Evolutionary conservation across 2,329 filamentous ascomycete genomes (phyloP).

Genomic region (Sporothrix pallida): DNA sequence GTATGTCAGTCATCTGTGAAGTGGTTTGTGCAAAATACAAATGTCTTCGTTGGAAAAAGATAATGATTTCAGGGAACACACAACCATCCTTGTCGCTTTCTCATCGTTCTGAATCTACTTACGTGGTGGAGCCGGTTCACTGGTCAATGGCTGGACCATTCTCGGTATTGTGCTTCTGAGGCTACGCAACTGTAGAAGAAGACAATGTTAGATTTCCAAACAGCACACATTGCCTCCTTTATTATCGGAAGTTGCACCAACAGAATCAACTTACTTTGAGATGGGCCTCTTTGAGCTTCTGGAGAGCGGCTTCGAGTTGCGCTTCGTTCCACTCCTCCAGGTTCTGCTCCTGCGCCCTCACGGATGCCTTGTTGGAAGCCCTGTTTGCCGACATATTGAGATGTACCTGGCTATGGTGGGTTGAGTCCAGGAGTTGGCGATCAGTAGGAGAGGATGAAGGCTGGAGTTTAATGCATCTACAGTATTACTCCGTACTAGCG

Average conservation of each 20-base stretch:
- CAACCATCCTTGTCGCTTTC: too few species aligned
- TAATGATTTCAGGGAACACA: too few species aligned
- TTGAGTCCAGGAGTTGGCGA: neutral
- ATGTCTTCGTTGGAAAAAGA: too few species aligned
- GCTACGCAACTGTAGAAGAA: slow-evolving; percentile 50
- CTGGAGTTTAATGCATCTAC: too few species aligned
- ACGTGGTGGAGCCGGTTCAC: slow-evolving; percentile 58
- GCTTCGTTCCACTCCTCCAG: slow-evolving; percentile 55
- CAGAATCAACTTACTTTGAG: slow-evolving; percentile 53
- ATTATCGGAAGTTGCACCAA: too few species aligned
- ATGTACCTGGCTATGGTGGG: neutral
- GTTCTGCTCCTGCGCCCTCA: slow-evolving; percentile 17
- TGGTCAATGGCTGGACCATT: slow-evolving; percentile 58
- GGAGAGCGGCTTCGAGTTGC: slow-evolving; percentile 56
- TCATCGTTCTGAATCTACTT: slow-evolving; percentile 40
- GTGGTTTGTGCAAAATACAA: too few species aligned
- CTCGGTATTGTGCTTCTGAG: slow-evolving; percentile 57
- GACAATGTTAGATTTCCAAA: neutral
- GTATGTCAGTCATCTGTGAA: too few species aligned
- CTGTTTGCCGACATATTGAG: slow-evolving; percentile 23
- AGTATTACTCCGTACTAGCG: too few species aligned
- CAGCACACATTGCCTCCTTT: neutral
- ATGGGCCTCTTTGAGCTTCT: slow-evolving; percentile 60
- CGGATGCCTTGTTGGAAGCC: slow-evolving; percentile 12
- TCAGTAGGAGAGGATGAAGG: too few species aligned